Evolutionary conservation across 768 basidiomycete species (phyloP).

Genomic region (Suillus plorans): DNA sequence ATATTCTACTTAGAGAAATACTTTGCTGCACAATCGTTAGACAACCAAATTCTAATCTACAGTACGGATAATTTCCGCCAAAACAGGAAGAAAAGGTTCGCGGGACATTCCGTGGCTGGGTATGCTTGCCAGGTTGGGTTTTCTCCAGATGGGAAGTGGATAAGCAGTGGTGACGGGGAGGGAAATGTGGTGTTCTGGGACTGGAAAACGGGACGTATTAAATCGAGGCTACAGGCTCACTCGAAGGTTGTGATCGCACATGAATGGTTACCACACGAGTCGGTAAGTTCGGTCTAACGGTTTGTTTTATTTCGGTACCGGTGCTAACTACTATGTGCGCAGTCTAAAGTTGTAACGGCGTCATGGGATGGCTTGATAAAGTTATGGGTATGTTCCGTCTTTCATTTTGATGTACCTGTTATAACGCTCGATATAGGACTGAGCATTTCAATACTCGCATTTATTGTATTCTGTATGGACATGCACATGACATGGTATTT

Average conservation of each 20-base stretch:
- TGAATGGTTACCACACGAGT: constrained; percentile 97
- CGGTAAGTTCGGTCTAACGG: constrained; percentile 59
- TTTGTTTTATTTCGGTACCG: not conserved
- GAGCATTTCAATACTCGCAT: constrained; percentile 14
- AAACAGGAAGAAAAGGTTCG: constrained; percentile 97
- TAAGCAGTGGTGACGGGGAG: constrained; percentile 93
- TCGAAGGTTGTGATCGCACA: constrained; percentile 97
- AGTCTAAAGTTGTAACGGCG: constrained; percentile 97
- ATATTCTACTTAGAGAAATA: constrained; percentile 72
- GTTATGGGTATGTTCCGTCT: constrained; percentile 73
- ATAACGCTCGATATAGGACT: constrained; percentile 29
- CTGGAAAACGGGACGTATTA: constrained; percentile 97
- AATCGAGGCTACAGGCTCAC: constrained; percentile 86
- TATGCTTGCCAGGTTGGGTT: constrained; percentile 98
- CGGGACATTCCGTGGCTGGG: constrained; percentile 94
- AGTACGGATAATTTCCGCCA: constrained; percentile 98
- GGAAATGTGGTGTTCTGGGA: constrained; percentile 99
- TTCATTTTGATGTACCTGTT: not conserved
- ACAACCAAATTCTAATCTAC: constrained; percentile 97
- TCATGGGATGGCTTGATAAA: constrained; percentile 99
- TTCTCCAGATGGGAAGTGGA: constrained; percentile 98
- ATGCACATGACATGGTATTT: not conserved
- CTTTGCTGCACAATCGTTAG: constrained; percentile 95
- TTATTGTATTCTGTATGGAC: not conserved
- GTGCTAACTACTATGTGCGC: constrained; percentile 16